Evolutionary conservation across 2,329 filamentous ascomycete species (phyloP), one percentile per base, ranked within the genome.

Genomic region (Fusarium continuum): DNA sequence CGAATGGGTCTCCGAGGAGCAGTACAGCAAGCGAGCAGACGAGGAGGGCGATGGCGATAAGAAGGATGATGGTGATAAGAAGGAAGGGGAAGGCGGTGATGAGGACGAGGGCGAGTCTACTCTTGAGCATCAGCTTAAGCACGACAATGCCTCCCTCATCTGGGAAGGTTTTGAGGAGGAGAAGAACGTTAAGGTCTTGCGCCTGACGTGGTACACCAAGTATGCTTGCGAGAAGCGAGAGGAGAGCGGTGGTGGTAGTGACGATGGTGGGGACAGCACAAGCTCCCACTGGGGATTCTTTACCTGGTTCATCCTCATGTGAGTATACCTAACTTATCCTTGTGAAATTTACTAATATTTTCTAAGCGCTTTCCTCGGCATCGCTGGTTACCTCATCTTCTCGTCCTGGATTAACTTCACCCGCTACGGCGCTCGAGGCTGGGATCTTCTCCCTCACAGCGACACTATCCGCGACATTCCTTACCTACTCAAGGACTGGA

Each of bases 351-450:
- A 36, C 65, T 71, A 61, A 70, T 74, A 67, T 64, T 72, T 19
- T n/a, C 49, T 17, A 66, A 97, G 93, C 68, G 79, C 90, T 57
- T 99, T 99, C 85, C 84, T 98, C 62, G 86, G 86, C 39, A 90
- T 88, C 34, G 92, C 95, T 3, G 81, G 93, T 20, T 99, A 98
- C 79, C 88, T 99, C 66, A 97, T 98, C 75, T 98, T 98, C 73
- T 93, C 94, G 65, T 96, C 93, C 17, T 99, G 95, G 95, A 88
- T 98, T 75, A 98, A 98, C 82, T 98, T 98, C 84, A 97, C 93
- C 80, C 91, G 93, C 61, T 97, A 97, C 77, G 94, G 94, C 41
- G 93, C 94, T 47, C 86, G 94, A 38, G 95, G 95, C 54, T 98
- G 93, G 93, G 95, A 98, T 72, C 84, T 97, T 16, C 82, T 98